phyloP scores from a whole-genome alignment of 768 basidiomycete species.

The Leccinum fibrillosum region DNA sequence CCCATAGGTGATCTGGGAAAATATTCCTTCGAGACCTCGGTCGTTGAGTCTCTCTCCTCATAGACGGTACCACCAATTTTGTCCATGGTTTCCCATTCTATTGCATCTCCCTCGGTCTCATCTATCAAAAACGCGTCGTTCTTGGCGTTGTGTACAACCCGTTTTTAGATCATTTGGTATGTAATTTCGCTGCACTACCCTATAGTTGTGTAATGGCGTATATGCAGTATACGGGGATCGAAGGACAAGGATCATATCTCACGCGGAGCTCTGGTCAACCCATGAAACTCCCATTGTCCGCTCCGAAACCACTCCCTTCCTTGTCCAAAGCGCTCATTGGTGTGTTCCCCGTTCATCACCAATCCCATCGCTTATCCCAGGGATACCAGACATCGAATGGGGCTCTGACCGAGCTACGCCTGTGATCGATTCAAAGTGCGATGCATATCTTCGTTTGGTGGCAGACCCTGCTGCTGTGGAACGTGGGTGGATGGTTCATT shows the following conservation, averaged over 20 bases:
- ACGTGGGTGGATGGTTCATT: slow-evolving; percentile 80
- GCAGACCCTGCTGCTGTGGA: slow-evolving; percentile 57
- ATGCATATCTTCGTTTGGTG: slow-evolving; percentile 69
- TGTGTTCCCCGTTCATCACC: slow-evolving; percentile 15
- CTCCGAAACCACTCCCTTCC: slow-evolving; percentile 59
- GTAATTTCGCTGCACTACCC: neutral
- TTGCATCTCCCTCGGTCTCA: slow-evolving; percentile 88
- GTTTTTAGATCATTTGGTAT: slow-evolving; percentile 75
- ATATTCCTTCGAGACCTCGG: neutral
- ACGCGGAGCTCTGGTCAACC: slow-evolving; percentile 44
- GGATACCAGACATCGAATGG: slow-evolving; percentile 74
- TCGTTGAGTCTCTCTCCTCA: neutral
- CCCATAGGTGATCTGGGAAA: slow-evolving; percentile 66
- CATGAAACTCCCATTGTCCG: slow-evolving; percentile 60
- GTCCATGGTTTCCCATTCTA: slow-evolving; percentile 82
- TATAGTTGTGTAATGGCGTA: neutral
- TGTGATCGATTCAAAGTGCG: slow-evolving; percentile 57
- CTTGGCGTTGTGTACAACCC: slow-evolving; percentile 93
- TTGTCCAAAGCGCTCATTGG: slow-evolving; percentile 75
- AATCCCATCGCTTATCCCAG: neutral
- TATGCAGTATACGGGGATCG: slow-evolving; percentile 68
- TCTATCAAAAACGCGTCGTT: slow-evolving; percentile 72
- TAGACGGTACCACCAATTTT: slow-evolving; percentile 87
- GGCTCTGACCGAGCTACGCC: slow-evolving; percentile 68
- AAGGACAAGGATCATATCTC: slow-evolving; percentile 76